Percentiles rank a stretch among this genome's conserved stretches.
Conservation (phyloP, 83 land plant species). For the Picea mariana region DNA sequence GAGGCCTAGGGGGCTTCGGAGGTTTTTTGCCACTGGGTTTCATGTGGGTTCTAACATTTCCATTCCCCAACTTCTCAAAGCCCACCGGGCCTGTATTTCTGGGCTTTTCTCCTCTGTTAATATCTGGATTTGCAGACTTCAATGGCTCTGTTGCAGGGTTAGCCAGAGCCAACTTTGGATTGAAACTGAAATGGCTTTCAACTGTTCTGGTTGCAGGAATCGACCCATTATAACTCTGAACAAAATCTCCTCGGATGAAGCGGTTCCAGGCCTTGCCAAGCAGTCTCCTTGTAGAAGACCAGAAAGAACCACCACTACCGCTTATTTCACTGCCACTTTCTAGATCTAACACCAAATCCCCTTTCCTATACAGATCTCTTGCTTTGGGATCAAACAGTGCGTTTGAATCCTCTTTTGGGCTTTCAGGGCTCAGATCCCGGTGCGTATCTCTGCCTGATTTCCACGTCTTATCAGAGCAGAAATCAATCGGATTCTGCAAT, state of each 20-base stretch:
- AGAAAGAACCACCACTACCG: not conserved
- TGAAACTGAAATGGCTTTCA: not conserved
- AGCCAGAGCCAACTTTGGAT: not conserved
- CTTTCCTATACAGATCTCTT: not conserved
- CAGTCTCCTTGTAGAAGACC: slow-evolving; percentile 1
- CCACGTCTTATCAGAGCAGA: not conserved
- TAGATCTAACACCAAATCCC: not conserved
- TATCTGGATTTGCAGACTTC: not conserved
- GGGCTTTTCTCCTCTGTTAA: not conserved
- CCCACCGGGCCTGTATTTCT: not conserved
- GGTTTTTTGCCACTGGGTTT: slow-evolving; percentile 29
- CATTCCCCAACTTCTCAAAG: not conserved
- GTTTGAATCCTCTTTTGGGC: not conserved
- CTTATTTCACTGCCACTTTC: slow-evolving; percentile 1
- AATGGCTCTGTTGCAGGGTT: not conserved
- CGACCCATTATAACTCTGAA: not conserved
- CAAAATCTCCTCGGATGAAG: not conserved
- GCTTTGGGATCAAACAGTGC: not conserved
- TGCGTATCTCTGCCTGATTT: not conserved
- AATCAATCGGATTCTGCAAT: not conserved
- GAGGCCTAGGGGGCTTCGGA: slow-evolving; percentile 41
- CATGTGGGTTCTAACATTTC: not conserved
- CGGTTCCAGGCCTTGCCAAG: not conserved
- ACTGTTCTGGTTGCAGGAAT: not conserved
- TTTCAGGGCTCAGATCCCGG: not conserved